Percentiles rank a stretch among this genome's conserved stretches.
Evolutionary conservation across 805 yeast genomes (phyloP).

Genomic region (Ogataea parapolymorpha): DNA sequence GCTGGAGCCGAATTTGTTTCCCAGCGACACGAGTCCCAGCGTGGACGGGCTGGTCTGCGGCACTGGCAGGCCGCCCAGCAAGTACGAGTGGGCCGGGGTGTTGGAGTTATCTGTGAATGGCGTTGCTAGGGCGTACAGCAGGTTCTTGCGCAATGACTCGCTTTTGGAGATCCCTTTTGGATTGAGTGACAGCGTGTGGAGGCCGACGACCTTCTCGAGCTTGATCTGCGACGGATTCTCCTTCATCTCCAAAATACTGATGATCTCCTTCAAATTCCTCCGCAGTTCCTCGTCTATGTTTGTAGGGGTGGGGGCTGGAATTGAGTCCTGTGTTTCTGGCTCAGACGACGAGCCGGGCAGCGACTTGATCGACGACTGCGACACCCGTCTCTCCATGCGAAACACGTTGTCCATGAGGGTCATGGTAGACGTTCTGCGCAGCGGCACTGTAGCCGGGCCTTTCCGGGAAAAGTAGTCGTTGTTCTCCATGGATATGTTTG

Average conservation of each 20-base stretch:
- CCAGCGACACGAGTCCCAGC: slow-evolving; percentile 24
- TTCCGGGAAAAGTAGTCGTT: background rate
- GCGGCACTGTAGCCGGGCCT: slow-evolving; percentile 3
- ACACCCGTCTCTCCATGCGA: slow-evolving; percentile 40
- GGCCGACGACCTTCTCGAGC: slow-evolving; percentile 41
- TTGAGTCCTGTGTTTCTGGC: background rate
- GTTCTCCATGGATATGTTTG: slow-evolving; percentile 15
- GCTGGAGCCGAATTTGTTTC: slow-evolving; percentile 26
- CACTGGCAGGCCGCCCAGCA: slow-evolving; percentile 27
- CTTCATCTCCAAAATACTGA: slow-evolving; percentile 44
- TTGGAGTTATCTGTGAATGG: slow-evolving; percentile 50
- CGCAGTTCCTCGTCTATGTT: slow-evolving; percentile 6
- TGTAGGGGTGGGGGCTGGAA: background rate
- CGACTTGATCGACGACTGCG: slow-evolving; percentile 32
- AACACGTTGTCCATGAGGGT: slow-evolving; percentile 26
- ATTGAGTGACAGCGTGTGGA: slow-evolving; percentile 55
- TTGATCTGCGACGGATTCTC: slow-evolving; percentile 21
- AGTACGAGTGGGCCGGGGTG: slow-evolving; percentile 5
- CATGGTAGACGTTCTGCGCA: slow-evolving; percentile 16
- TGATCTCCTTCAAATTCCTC: slow-evolving; percentile 46
- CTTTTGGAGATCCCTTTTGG: slow-evolving; percentile 36
- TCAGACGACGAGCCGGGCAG: background rate
- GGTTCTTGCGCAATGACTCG: slow-evolving; percentile 40
- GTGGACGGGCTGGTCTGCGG: slow-evolving; percentile 24
- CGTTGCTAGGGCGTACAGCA: slow-evolving; percentile 63